Percentiles rank a stretch among this genome's conserved stretches.
Conservation (phyloP, 768 basidiomycete species). For the Phlebiopsis flavidoalba region DNA sequence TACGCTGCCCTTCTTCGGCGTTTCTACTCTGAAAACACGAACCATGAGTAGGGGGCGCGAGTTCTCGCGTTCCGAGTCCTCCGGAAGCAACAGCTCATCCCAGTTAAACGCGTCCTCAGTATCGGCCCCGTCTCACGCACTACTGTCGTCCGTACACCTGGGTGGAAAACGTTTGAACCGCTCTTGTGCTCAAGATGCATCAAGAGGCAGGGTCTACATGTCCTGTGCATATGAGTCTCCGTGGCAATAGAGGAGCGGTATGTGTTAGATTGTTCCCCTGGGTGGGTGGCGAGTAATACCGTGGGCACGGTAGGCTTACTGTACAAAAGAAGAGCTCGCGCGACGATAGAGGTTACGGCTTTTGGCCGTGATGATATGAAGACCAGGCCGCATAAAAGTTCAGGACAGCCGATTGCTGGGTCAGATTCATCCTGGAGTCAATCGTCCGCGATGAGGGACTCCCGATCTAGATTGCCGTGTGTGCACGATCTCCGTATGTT, state of each 20-base stretch:
- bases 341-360: conserved; percentile 73
- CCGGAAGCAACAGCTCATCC: conserved; percentile 61
- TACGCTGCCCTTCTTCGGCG: conserved; percentile 69
- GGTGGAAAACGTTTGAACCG: conserved; percentile 74
- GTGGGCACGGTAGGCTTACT: conserved; percentile 63
- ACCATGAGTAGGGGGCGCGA: no score
- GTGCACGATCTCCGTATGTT: no score
- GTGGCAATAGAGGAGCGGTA: conserved; percentile 35
- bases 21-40: conserved; percentile 82
- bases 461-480: not conserved
- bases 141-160: conserved; percentile 43
- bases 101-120: conserved; percentile 87
- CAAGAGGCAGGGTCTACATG: conserved; percentile 80
- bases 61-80: conserved; percentile 72
- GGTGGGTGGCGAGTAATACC: conserved; percentile 25
- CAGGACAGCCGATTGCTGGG: conserved; percentile 54
- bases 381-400: conserved; percentile 37
- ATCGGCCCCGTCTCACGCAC: conserved; percentile 67
- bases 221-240: conserved; percentile 64
- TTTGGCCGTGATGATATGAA: conserved; percentile 23
- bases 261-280: not conserved
- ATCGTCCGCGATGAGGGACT: not conserved
- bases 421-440: conserved; percentile 27
- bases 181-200: conserved; percentile 85
- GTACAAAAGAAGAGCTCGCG: conserved; percentile 84